A percentile compares a stretch with the other conserved stretches of the same genome.
These are phyloP conservation scores for Phytophthora hybrid DNA, from an alignment of 352 stramenopile genomes.

Conservation along the genomic window DNA sequence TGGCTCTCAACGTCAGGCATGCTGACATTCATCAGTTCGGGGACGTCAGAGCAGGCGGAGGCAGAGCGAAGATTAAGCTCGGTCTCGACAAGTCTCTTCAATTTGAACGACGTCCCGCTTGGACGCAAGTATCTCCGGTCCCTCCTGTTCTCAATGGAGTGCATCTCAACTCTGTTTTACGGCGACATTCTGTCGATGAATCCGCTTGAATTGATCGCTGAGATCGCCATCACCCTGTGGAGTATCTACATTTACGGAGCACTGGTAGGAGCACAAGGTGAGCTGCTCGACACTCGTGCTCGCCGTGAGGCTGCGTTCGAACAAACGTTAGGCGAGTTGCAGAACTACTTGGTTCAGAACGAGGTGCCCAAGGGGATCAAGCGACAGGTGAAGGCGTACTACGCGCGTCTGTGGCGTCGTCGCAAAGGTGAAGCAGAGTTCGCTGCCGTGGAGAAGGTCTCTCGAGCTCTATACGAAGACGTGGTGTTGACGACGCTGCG, in stretches of 20 bases:
- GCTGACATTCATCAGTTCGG: conserved; percentile 39
- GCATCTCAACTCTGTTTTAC: conserved; percentile 78
- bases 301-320: conserved; percentile 65
- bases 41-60: conserved; percentile 10
- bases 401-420: conserved; percentile 65
- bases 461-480: conserved; percentile 62
- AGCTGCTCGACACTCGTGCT: conserved; percentile 58
- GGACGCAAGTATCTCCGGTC: conserved; percentile 71
- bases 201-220: conserved; percentile 59
- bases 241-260: conserved; percentile 82
- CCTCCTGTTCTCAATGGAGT: conserved; percentile 68
- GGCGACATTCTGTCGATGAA: conserved; percentile 80
- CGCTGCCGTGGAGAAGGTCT: conserved; percentile 54
- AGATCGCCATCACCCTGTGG: conserved; percentile 64
- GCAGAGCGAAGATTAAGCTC: conserved; percentile 26
- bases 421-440: conserved; percentile 67
- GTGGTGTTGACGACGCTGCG: conserved; percentile 60
- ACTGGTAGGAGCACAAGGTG: conserved; percentile 64
- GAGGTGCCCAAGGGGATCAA: conserved; percentile 71
- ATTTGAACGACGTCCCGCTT: conserved; percentile 38
- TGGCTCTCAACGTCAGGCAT: conserved; percentile 71
- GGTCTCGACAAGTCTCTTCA: background rate
- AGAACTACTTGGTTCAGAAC: conserved; percentile 79
- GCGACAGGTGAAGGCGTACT: conserved; percentile 79
- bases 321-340: conserved; percentile 67